Base-by-base conservation (phyloP, 768 basidiomycete species). In the Saitozyma podzolica region DNA sequence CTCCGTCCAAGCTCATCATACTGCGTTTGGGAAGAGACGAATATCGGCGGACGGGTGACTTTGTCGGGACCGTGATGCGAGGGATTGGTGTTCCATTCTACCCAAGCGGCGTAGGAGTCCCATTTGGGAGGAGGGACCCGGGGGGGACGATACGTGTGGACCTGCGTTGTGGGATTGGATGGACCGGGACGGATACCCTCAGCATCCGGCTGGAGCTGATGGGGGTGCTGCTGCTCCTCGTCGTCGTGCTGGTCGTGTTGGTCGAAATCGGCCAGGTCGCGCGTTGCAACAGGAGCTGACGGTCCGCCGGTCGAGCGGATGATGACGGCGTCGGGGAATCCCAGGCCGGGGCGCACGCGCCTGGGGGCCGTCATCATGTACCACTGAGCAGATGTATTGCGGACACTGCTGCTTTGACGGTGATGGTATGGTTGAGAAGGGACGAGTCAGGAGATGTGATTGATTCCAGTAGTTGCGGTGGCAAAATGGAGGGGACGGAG, bases 71-170 rank as follows among this genome's bases (percentile, higher is more conserved):
- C 74, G 59, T 75, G 74, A 17, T 40, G 61, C 6, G 72, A 41
- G 8, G 71, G 74, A 55, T 73, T 75, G 10, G 63, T 66, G 53
- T 73, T 64, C 74, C 74, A 75, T 54, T 75, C 74, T 58, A 55
- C 63, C 72, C 71, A 73, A 48, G 45, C 47, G 51, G 17, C n/a
- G 51, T 29, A 54, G 40, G 16, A 42, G 61, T n/a, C 52, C 54
- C 8, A 48, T 61, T 40, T 40, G 43, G 51, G 43, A 50, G 29
- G 29, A 29, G 29, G 29, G 29, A 29, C 29, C 29, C 29, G 29
- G 29, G 29, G 29, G 29, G 29, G 29, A 29, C 29, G 29, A 29
- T 29, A 29, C 29, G 29, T 58, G 29, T 39, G 20, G 16, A 19
- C 29, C 39, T 14, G 13, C 2, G 17, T 53, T 7, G 8, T 13